phyloP scores from a whole-genome alignment of 176 grass and related monocot species.

The maize (Zea mays) region Zm-B73-REFERENCE-NAM-5.0 NC_050096.1:53479501-53480000 shows the following conservation, averaged over 20 bases:
- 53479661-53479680: conserved; percentile 40
- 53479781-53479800: not conserved
- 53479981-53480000: conserved; percentile 32
- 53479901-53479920: conserved; percentile 36
- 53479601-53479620: not conserved
- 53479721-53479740: conserved; percentile 29
- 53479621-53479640: not conserved
- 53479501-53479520: not conserved
- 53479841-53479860: conserved; percentile 30
- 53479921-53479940: conserved; percentile 47
- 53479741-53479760: conserved; percentile 52
- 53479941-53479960: conserved; percentile 48
- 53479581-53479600: conserved; percentile 15
- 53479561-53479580: not conserved
- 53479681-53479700: conserved; percentile 34
- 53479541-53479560: not conserved
- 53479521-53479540: conserved; percentile 3
- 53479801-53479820: conserved; percentile 37
- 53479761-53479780: conserved; percentile 14
- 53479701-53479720: conserved; percentile 48
- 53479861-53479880: conserved; percentile 43
- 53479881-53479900: conserved; percentile 50
- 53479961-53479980: conserved; percentile 41
- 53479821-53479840: conserved; percentile 35
- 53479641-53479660: conserved; percentile 37